Base-by-base conservation (phyloP, 1,139 yeast species). In the Scheffersomyces cryptocercus region DNA sequence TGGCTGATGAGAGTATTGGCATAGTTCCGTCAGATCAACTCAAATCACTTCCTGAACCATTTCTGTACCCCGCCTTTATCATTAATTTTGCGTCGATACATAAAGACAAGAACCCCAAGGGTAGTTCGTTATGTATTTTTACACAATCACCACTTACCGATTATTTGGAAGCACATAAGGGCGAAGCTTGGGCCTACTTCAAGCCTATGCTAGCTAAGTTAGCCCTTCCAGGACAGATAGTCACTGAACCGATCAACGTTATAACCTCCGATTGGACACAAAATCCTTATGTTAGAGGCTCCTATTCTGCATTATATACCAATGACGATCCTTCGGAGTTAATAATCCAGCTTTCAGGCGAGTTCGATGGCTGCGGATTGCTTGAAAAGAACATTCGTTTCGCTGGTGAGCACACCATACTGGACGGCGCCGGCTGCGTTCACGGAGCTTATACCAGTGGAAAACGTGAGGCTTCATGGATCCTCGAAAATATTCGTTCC, bases 371-470 rank as follows among this genome's bases (percentile, higher is more conserved):
- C 0, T 71, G 70, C 36, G 86, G 82, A 1, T 44, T 72, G 30
- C 52, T 61, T 4, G 54, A 61, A n/a, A 53, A 62, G 7, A 65
- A 73, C 12, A 70, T 88, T 16, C 39, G 93, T 41, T 88, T 88
- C 67, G 96, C 95, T 0, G 96, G 96, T 10, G 96, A 88, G 61
- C 96, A 87, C 57, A 81, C 95, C 1, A 76, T 79, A 20, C 65
- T 75, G 53, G 88, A 85, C 47, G 96, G 95, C 5, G 82, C 85
- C 30, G 96, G 96, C 0, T 88, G 96, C 65, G 90, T 84, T 5
- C 93, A 88, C 64, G 88, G 90, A 33, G 89, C 90, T 10, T 81
- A 85, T 79, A 62, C 65, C 51, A 79, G 88, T 55, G 96, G 96
- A 1, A 62, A 61, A 44, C 75, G 95, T 50, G 96, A 87, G 52